Evolutionary conservation across 1,284 basidiomycete genomes (phyloP).

Genomic region (Rhodotorula sp.): DNA sequence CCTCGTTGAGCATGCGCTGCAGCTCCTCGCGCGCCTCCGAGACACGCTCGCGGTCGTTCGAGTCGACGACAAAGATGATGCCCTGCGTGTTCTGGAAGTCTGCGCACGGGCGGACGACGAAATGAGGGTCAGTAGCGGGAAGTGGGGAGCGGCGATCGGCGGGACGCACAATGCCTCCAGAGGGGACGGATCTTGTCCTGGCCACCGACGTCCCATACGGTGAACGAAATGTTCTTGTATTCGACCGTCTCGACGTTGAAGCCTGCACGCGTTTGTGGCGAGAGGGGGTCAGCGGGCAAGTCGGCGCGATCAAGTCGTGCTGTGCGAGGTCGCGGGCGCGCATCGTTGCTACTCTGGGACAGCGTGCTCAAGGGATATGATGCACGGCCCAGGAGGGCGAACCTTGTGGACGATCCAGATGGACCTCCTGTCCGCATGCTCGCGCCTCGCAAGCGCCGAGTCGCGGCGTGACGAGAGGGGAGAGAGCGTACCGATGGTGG

Average conservation of each 20-base stretch:
- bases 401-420: too few species aligned
- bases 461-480: background rate
- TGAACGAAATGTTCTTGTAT: constrained; percentile 99
- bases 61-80: constrained; percentile 99
- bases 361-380: background rate
- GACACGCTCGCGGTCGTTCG: constrained; percentile 99
- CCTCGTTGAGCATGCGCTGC: constrained; percentile 99
- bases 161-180: constrained; percentile 96
- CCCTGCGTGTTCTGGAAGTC: constrained; percentile 99
- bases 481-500: constrained; percentile 80
- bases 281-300: background rate
- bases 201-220: constrained; percentile 99
- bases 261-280: constrained; percentile 57
- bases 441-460: background rate
- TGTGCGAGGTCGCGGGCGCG: too few species aligned
- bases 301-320: background rate
- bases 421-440: background rate
- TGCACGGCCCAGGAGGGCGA: too few species aligned
- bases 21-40: constrained; percentile 98
- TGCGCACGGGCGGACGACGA: constrained; percentile 52
- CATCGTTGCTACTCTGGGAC: too few species aligned
- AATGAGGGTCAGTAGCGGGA: background rate
- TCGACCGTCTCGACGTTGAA: constrained; percentile 99
- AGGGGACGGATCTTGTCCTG: constrained; percentile 98
- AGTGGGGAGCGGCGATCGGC: background rate